Base-by-base conservation (phyloP, 2,329 filamentous ascomycete genomes). In the Ophiostoma quercus region DNA sequence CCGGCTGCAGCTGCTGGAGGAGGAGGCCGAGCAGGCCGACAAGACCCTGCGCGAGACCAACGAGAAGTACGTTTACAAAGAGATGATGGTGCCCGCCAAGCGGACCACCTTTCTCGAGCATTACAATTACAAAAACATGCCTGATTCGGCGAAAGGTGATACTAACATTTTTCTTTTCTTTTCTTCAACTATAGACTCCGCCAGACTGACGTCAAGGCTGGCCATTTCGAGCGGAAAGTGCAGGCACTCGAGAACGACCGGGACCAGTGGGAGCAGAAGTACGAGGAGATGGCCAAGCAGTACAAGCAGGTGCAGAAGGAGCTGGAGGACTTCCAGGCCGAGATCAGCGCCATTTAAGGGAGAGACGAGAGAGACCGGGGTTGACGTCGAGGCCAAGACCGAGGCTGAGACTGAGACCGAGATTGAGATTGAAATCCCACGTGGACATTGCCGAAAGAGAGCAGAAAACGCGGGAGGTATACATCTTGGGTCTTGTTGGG, bases 191-290 rank as follows among this genome's bases (percentile, higher is more conserved):
- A 60, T 76, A 99, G 95, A 84, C 92, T 98, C 79, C 94, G 95
- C 81, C 94, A 97, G 85, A 97, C 95, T 83, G 95, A 99, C 80
- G 93, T 98, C 84, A 98, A 98, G 87, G 94, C 94, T 78, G 95
- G 94, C 77, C 94, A 99, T 85, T 98, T 94, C 83, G 95, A 99
- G 85, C 95, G 95, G 83, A 98, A 98, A 87, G 95, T 98, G 76
- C 92, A 97, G 82, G 94, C 95, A 77, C 89, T 97, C 78, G 95
- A 99, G 84, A 85, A 88, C 78, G 88, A 94, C 80, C 91, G 92
- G 77, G 93, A 97, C 82, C 88, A 94, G 82, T 97, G 94, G 94
- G 95, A 98, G 85, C 80, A 86, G 82, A 98, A 99, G 86, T 98
- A 96, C 84, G 95, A 98, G 84, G 94, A 98, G 81, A 96, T 97